phyloP scores from a whole-genome alignment of 495 filamentous ascomycete genomes.

The Penicillium flavigenum region DNA sequence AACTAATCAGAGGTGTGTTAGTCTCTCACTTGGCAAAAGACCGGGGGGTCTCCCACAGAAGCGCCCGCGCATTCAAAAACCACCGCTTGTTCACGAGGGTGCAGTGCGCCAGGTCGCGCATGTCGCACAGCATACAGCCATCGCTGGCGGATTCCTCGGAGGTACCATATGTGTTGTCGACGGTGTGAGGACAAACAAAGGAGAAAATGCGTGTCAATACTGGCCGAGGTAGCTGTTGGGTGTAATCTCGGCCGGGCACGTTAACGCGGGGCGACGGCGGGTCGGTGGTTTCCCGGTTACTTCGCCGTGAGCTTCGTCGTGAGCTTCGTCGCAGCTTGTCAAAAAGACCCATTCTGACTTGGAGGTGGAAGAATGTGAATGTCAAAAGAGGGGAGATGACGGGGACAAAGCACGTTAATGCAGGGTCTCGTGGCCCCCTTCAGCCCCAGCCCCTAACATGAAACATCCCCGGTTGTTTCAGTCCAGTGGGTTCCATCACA shows the following conservation, averaged over 20 bases:
- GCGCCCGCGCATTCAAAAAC: conserved; percentile 51
- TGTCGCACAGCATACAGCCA: conserved; percentile 93
- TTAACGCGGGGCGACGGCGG: conserved; percentile 23
- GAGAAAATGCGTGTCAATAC: conserved; percentile 73
- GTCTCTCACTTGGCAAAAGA: conserved; percentile 4
- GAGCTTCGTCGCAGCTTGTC: conserved; percentile 38
- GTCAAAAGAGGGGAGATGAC: background rate
- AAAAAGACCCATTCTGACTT: conserved; percentile 39
- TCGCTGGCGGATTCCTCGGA: conserved; percentile 81
- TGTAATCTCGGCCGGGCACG: conserved; percentile 41
- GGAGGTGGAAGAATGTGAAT: conserved; percentile 2
- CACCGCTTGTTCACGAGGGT: conserved; percentile 71
- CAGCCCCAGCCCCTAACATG: conserved; percentile 13
- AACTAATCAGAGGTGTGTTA: conserved; percentile 52
- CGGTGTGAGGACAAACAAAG: conserved; percentile 79
- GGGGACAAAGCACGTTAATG: conserved; percentile 17
- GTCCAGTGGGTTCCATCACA: background rate
- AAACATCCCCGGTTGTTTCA: conserved; percentile 18
- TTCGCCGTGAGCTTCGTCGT: conserved; percentile 18
- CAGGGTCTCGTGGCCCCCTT: conserved; percentile 8
- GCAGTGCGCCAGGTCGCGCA: conserved; percentile 84
- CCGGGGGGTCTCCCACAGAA: conserved; percentile 50
- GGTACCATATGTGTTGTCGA: conserved; percentile 72
- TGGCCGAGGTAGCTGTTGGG: conserved; percentile 55
- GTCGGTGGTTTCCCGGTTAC: conserved; percentile 29